Evolutionary conservation across 805 yeast genomes (phyloP), one percentile per base, ranked within the genome.

Genomic region (Metschnikowia rubicola): DNA sequence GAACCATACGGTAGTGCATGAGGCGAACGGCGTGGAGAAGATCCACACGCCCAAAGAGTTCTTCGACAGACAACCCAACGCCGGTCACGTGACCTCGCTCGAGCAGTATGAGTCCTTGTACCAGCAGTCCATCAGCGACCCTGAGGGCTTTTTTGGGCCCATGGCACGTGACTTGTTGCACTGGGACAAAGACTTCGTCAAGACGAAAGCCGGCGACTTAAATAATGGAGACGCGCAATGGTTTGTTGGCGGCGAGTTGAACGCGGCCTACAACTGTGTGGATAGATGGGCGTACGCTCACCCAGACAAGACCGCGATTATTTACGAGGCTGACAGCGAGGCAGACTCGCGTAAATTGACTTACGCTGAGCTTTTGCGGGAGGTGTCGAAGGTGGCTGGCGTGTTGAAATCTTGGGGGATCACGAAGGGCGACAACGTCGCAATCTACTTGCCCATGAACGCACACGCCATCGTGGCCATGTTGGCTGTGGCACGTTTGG

Each of bases 391-490:
- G 61, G 81, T 84, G 45, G 86, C 92, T 8, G 88, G 85, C 57
- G 84, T 83, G 32, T 75, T 87, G 62, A 70, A 75, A 55, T 68
- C 71, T 50, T 71, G 83, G 74, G 91, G 91, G 41, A 83, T 86
- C 48, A 70, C 74, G 51, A 87, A 86, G 68, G 94, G 94, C 58
- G 96, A 87, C 63, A 84, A 90, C 13, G 92, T 87, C 47, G 94
- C 94, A 21, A 86, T 87, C 44, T 87, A 87, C 65, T 73, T 87
- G 72, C 96, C 96, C 59, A 87, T 86, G 94, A 84, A 83, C 53
- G 86, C 91, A 39, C 88, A 86, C 63, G 91, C 94, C 35, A 68
- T 87, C 43, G 72, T 84, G 47, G 80, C 94, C 28, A 68, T 87
- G 73, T 69, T 87, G 67, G 95, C 96, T 26, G 84, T 86, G 60